Evolutionary conservation across 495 filamentous ascomycete species (phyloP).

Genomic region (Glonium stellatum): DNA sequence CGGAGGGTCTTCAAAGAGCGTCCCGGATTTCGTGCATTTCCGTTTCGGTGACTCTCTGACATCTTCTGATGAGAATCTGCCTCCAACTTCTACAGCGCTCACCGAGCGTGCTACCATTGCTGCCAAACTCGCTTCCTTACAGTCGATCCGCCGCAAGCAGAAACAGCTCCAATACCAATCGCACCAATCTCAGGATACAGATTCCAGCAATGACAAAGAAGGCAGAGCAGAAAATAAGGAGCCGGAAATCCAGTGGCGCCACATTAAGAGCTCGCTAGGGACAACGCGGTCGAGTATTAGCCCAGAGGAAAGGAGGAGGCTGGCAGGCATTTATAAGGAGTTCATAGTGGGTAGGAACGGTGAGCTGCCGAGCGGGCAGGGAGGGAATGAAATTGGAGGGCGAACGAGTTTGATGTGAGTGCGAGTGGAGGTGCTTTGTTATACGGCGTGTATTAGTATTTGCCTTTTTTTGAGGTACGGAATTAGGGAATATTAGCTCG

Average conservation of each 20-base stretch:
- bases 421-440: neutral
- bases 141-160: conserved; percentile 56
- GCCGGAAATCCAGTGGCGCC: conserved; percentile 80
- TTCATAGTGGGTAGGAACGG: conserved; percentile 88
- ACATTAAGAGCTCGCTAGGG: conserved; percentile 68
- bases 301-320: conserved; percentile 59
- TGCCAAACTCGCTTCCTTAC: conserved; percentile 67
- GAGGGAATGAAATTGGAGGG: conserved; percentile 82
- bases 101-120: conserved; percentile 65
- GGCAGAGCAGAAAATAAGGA: conserved; percentile 47
- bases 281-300: conserved; percentile 82
- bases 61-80: neutral
- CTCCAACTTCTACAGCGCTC: conserved; percentile 30
- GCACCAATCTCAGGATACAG: conserved; percentile 1
- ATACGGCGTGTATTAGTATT: neutral
- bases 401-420: conserved; percentile 82
- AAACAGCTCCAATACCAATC: conserved; percentile 32
- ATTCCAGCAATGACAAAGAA: conserved; percentile 26
- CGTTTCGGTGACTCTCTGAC: conserved; percentile 53
- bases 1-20: conserved; percentile 22
- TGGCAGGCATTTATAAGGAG: conserved; percentile 79
- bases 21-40: conserved; percentile 69
- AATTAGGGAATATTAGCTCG: neutral
- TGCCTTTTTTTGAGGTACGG: neutral
- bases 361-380: conserved; percentile 89